Evolutionary conservation across 139 green algal species (phyloP).

Genomic region (Haematococcus lacustris): DNA sequence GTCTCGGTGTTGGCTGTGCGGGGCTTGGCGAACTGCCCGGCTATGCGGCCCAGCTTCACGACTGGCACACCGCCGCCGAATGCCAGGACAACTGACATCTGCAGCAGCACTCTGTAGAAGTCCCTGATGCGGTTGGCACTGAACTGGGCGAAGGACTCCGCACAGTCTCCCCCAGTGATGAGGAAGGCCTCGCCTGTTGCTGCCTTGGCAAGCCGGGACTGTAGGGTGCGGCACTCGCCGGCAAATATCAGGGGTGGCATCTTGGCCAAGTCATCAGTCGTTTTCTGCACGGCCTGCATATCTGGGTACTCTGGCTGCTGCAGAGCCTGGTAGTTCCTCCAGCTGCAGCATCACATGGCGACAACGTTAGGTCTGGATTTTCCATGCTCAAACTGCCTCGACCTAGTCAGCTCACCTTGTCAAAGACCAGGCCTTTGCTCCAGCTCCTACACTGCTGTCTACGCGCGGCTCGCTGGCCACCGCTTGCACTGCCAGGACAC

Average conservation of each 20-base stretch:
- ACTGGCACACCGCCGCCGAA: conserved; percentile 92
- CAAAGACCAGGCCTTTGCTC: too few relatives aligned
- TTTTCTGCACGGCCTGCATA: conserved; percentile 45
- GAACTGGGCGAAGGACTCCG: conserved; percentile 95
- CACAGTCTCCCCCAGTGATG: conserved; percentile 87
- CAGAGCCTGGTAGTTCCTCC: conserved; percentile 36
- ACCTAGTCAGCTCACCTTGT: too few relatives aligned
- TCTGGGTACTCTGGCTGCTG: conserved; percentile 73
- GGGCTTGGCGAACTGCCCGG: conserved; percentile 98
- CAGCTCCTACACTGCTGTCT: too few relatives aligned
- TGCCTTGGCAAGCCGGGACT: conserved; percentile 76
- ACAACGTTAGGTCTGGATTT: neutral
- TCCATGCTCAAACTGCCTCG: too few relatives aligned
- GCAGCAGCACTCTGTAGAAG: conserved; percentile 82
- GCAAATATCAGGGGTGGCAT: conserved; percentile 95
- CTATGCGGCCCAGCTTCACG: conserved; percentile 97
- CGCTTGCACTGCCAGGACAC: too few relatives aligned
- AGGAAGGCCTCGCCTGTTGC: conserved; percentile 64
- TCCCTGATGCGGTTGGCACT: conserved; percentile 90
- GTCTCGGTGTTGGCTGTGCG: conserved; percentile 41
- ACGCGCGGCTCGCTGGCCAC: too few relatives aligned
- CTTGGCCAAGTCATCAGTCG: conserved; percentile 53
- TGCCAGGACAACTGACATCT: conserved; percentile 95
- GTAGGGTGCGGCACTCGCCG: conserved; percentile 89
- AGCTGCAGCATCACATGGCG: conserved; percentile 14